Conservation (phyloP, 1,284 basidiomycete genomes). For the Cryptococcus sp. region DNA sequence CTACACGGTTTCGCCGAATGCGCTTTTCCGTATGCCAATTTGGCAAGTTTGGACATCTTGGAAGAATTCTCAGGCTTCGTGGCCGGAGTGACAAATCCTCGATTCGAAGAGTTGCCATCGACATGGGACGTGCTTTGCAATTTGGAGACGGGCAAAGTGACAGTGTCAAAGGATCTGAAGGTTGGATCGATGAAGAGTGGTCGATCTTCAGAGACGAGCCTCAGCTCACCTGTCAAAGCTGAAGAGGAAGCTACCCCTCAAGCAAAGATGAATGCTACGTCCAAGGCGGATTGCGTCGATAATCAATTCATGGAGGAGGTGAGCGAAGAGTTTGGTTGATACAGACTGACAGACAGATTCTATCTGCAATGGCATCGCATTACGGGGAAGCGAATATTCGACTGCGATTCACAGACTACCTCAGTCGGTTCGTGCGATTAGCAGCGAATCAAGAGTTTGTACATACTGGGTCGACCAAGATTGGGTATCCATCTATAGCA, state of each 20-base stretch:
- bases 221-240: conserved; percentile 25
- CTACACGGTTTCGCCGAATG: conserved; percentile 81
- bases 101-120: conserved; percentile 78
- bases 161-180: conserved; percentile 65
- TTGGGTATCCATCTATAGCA: conserved; percentile 60
- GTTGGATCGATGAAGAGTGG: conserved; percentile 20
- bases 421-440: conserved; percentile 69
- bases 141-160: conserved; percentile 79
- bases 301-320: conserved; percentile 90
- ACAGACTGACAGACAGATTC: conserved; percentile 57
- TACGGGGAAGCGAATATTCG: conserved; percentile 79
- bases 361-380: conserved; percentile 69
- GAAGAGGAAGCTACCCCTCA: conserved; percentile 25
- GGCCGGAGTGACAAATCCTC: conserved; percentile 94
- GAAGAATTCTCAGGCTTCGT: conserved; percentile 86
- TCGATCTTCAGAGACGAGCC: conserved; percentile 29
- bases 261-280: conserved; percentile 33
- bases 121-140: conserved; percentile 91
- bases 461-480: conserved; percentile 63
- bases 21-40: conserved; percentile 90
- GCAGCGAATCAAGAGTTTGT: conserved; percentile 79
- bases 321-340: conserved; percentile 44
- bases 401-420: conserved; percentile 73
- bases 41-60: conserved; percentile 85
- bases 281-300: conserved; percentile 69